A percentile compares a stretch with the other conserved stretches of the same genome.
Evolutionary conservation across 805 yeast species (phyloP).

Genomic region (Saturnispora zaruensis): DNA sequence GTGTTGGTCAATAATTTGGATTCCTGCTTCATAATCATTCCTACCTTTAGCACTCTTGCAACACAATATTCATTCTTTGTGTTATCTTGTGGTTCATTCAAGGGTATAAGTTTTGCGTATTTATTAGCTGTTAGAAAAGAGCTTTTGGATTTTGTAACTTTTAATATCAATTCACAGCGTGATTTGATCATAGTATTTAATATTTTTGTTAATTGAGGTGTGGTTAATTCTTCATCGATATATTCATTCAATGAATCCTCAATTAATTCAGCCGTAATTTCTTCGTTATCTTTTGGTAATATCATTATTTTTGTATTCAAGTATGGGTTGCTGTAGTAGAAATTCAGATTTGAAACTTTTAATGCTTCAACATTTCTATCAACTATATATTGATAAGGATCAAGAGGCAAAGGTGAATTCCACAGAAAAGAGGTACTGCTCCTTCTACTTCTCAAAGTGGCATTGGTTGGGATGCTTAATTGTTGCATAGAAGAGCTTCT

Average conservation of each 20-base stretch:
- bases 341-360: conserved; percentile 14
- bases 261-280: conserved; percentile 6
- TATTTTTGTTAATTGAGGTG: conserved; percentile 11
- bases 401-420: conserved; percentile 20
- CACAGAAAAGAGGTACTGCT: conserved; percentile 26
- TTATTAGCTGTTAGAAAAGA: conserved; percentile 17
- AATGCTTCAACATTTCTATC: conserved; percentile 21
- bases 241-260: conserved; percentile 12
- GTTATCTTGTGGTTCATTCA: conserved; percentile 8
- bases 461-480: neutral
- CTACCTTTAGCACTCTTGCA: conserved; percentile 33
- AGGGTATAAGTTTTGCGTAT: conserved; percentile 8
- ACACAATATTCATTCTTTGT: conserved; percentile 19
- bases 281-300: neutral
- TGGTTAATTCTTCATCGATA: conserved; percentile 13
- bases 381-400: conserved; percentile 32
- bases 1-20: conserved; percentile 21
- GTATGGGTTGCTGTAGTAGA: conserved; percentile 20
- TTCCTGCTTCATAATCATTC: conserved; percentile 35
- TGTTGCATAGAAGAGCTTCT: conserved; percentile 6
- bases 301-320: conserved; percentile 6
- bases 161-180: conserved; percentile 14
- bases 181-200: conserved; percentile 12
- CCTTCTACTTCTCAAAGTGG: conserved; percentile 17
- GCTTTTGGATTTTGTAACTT: conserved; percentile 22